Evolutionary conservation across 2,329 filamentous ascomycete genomes (phyloP).

Genomic region (Camillea tinctor): DNA sequence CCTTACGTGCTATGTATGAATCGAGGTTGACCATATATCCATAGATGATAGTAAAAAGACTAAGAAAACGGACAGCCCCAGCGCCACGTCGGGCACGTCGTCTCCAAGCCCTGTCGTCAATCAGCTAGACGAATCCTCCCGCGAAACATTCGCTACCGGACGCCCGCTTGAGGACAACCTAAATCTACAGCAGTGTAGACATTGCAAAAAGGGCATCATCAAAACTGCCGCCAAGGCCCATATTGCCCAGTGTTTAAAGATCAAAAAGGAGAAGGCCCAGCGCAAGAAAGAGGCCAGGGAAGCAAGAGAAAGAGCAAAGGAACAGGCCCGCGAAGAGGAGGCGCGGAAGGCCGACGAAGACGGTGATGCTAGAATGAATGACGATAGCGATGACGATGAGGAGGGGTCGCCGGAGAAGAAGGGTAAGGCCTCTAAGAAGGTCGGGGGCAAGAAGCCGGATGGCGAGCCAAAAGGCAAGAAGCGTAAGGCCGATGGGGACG

Average conservation of each 20-base stretch:
- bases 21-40: background rate
- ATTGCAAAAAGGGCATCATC: constrained; percentile 87
- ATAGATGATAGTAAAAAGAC: constrained; percentile 54
- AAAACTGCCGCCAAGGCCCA: constrained; percentile 74
- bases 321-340: constrained; percentile 58
- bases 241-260: constrained; percentile 77
- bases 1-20: background rate
- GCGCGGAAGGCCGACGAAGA: constrained; percentile 50
- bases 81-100: constrained; percentile 40
- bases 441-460: constrained; percentile 62
- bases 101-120: constrained; percentile 59
- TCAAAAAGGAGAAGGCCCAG: constrained; percentile 80
- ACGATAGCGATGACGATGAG: constrained; percentile 50
- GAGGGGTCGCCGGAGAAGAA: constrained; percentile 44
- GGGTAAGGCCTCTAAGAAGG: constrained; percentile 56
- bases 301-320: constrained; percentile 64
- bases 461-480: constrained; percentile 72
- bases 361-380: constrained; percentile 37
- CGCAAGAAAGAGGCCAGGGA: constrained; percentile 74
- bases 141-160: constrained; percentile 78
- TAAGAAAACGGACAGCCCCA: constrained; percentile 41
- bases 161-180: constrained; percentile 77
- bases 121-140: constrained; percentile 71
- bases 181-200: constrained; percentile 84
- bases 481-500: constrained; percentile 71